Evolutionary conservation across 2,329 filamentous ascomycete genomes (phyloP).

Genomic region (Lecanicillium sp.): DNA sequence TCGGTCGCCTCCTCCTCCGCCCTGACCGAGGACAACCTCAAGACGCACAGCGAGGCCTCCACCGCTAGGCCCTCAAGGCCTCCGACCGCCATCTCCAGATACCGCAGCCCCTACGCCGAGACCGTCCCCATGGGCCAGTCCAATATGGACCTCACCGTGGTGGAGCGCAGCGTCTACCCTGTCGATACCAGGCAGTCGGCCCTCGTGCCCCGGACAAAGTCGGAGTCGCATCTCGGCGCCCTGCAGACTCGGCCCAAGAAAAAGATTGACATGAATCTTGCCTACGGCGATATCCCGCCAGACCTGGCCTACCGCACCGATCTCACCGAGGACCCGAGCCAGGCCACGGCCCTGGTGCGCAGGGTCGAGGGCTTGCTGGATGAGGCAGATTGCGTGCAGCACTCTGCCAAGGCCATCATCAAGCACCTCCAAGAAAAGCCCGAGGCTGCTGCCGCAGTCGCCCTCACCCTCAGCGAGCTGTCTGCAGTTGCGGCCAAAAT

Average conservation of each 20-base stretch:
- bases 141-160: slow-evolving; percentile 23
- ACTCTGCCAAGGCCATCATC: slow-evolving; percentile 78
- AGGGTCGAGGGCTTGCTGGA: slow-evolving; percentile 73
- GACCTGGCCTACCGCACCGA: slow-evolving; percentile 50
- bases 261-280: slow-evolving; percentile 82
- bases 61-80: slow-evolving; percentile 39
- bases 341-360: slow-evolving; percentile 55
- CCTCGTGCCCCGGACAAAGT: slow-evolving; percentile 31
- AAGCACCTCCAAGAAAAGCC: slow-evolving; percentile 64
- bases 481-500: slow-evolving; percentile 76
- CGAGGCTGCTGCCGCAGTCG: slow-evolving; percentile 89
- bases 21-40: slow-evolving; percentile 48
- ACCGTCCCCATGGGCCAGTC: slow-evolving; percentile 36
- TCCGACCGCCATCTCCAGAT: slow-evolving; percentile 38
- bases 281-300: slow-evolving; percentile 77
- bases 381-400: slow-evolving; percentile 83
- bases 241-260: slow-evolving; percentile 29
- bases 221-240: slow-evolving; percentile 30
- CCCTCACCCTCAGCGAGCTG: slow-evolving; percentile 85
- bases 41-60: slow-evolving; percentile 47
- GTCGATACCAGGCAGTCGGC: slow-evolving; percentile 17
- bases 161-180: slow-evolving; percentile 21
- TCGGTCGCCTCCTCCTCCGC: slow-evolving; percentile 22
- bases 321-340: slow-evolving; percentile 41
- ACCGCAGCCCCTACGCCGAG: slow-evolving; percentile 32